phyloP scores from a whole-genome alignment of 352 stramenopile genomes.

The Globisporangium polare region DNA sequence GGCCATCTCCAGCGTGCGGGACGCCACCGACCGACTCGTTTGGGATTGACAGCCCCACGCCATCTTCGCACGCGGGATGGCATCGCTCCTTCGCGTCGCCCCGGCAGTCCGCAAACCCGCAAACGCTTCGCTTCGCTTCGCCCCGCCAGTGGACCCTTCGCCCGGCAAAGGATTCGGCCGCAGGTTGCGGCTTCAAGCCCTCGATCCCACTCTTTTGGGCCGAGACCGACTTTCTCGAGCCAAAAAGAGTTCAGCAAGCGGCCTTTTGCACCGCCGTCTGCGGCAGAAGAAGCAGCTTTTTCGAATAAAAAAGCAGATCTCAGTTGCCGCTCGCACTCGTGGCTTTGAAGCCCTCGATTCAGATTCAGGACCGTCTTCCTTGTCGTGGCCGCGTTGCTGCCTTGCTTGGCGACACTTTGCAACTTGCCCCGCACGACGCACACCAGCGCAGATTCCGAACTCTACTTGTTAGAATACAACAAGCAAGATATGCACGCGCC shows the following conservation, averaged over 20 bases:
- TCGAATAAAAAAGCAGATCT: neutral
- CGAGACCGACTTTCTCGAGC: neutral
- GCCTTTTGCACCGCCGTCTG: neutral
- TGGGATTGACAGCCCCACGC: neutral
- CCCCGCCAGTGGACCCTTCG: neutral
- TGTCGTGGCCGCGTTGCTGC: too few relatives aligned
- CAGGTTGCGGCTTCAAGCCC: neutral
- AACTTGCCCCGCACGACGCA: neutral
- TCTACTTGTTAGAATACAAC: neutral
- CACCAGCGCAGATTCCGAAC: neutral
- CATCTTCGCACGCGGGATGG: neutral
- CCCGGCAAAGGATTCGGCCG: neutral
- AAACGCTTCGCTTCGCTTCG: neutral
- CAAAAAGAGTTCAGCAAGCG: slow-evolving; percentile 4
- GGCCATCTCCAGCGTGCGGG: too few relatives aligned
- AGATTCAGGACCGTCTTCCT: neutral
- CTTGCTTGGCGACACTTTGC: too few relatives aligned
- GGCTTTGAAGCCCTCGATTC: neutral
- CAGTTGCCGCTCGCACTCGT: neutral
- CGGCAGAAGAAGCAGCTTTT: neutral
- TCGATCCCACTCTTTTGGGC: neutral
- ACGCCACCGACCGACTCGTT: neutral
- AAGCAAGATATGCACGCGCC: neutral
- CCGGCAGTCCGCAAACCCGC: too few relatives aligned
- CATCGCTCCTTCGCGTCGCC: neutral